These are phyloP conservation scores for Penicillium soppii DNA, from an alignment of 495 filamentous ascomycete species.

Conservation along the genomic window DNA sequence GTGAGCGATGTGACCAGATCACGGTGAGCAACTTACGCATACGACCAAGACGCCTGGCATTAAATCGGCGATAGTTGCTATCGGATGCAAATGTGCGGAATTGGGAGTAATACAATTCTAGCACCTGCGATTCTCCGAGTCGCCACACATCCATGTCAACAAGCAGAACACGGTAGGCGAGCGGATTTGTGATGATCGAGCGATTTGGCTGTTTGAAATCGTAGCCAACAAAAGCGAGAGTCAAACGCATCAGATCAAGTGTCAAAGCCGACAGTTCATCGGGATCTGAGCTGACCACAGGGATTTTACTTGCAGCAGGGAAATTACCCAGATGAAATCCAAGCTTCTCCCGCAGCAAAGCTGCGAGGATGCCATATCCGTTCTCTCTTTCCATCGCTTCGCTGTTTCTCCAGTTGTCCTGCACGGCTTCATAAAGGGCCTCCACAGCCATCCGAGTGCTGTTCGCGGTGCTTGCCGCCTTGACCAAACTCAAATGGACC, in stretches of 20 bases:
- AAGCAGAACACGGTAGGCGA: slow-evolving; percentile 87
- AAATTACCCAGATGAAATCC: slow-evolving; percentile 34
- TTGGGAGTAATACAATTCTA: slow-evolving; percentile 88
- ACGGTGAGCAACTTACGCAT: slow-evolving; percentile 70
- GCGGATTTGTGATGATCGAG: slow-evolving; percentile 90
- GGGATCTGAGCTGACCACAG: slow-evolving; percentile 27
- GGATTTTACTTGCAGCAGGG: slow-evolving; percentile 32
- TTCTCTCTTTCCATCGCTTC: slow-evolving; percentile 97
- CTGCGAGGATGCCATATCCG: slow-evolving; percentile 85
- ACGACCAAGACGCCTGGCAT: slow-evolving; percentile 74
- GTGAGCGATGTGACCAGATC: background rate
- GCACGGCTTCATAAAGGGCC: slow-evolving; percentile 78
- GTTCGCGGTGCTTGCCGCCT: slow-evolving; percentile 66
- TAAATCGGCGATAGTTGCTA: slow-evolving; percentile 91
- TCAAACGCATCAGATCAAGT: slow-evolving; percentile 67
- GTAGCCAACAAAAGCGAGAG: slow-evolving; percentile 87
- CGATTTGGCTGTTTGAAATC: slow-evolving; percentile 70
- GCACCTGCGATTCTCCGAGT: slow-evolving; percentile 66
- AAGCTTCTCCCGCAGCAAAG: slow-evolving; percentile 75
- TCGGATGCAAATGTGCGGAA: slow-evolving; percentile 78
- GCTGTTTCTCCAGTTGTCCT: slow-evolving; percentile 93
- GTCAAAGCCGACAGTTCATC: slow-evolving; percentile 63
- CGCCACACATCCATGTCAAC: slow-evolving; percentile 94
- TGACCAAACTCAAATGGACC: slow-evolving; percentile 78
- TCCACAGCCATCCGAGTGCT: slow-evolving; percentile 74